Evolutionary conservation across 495 filamentous ascomycete species (phyloP).

Genomic region (Tirmania nivea): DNA sequence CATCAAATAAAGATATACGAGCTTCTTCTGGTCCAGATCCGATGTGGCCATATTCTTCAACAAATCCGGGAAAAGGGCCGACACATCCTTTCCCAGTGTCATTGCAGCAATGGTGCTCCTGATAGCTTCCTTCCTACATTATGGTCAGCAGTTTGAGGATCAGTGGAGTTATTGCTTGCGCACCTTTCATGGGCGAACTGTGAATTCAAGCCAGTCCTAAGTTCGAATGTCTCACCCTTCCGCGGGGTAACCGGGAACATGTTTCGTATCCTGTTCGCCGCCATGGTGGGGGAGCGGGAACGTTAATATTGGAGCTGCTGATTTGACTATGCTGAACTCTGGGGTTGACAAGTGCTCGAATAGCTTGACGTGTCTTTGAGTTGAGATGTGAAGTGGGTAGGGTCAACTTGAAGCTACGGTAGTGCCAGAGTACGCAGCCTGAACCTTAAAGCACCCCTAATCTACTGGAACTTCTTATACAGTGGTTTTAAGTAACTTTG

Average conservation of each 20-base stretch:
- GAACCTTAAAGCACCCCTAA: too few relatives aligned
- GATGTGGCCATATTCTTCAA: constrained; percentile 94
- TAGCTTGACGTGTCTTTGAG: constrained; percentile 3
- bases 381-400: too few relatives aligned
- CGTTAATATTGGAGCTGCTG: constrained; percentile 8
- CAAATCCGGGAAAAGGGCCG: constrained; percentile 89
- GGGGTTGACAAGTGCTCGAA: not conserved
- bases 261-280: constrained; percentile 85
- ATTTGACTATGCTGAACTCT: too few relatives aligned
- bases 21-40: constrained; percentile 97
- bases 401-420: too few relatives aligned
- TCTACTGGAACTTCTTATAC: too few relatives aligned
- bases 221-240: constrained; percentile 97
- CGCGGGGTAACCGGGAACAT: constrained; percentile 68
- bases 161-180: constrained; percentile 2
- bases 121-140: constrained; percentile 72
- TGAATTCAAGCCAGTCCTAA: constrained; percentile 89
- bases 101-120: constrained; percentile 99
- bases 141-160: constrained; percentile 14
- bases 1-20: constrained; percentile 98
- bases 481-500: too few relatives aligned
- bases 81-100: constrained; percentile 97
- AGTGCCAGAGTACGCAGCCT: too few relatives aligned
- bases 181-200: constrained; percentile 96
- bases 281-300: constrained; percentile 35